Evolutionary conservation across 306 rosid species (phyloP).

Genomic region (Corylus avellana): DNA sequence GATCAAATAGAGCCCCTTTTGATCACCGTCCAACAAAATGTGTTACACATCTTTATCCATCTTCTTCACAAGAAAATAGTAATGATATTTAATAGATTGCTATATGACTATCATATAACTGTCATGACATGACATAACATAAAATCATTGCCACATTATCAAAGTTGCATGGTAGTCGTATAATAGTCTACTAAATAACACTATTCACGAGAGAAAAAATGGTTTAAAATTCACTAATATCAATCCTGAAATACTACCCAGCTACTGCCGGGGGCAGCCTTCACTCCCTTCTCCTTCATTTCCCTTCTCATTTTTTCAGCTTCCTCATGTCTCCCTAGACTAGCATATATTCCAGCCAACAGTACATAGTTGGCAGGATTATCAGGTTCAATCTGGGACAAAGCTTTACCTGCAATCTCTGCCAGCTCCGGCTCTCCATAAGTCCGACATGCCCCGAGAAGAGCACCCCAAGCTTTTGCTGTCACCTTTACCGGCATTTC

Average conservation of each 20-base stretch:
- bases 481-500: constrained; percentile 78
- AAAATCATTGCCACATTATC: too few relatives aligned
- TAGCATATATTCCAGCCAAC: constrained; percentile 59
- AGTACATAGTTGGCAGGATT: constrained; percentile 77
- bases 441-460: constrained; percentile 76
- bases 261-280: constrained; percentile 60
- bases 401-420: constrained; percentile 67
- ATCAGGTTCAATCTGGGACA: constrained; percentile 68
- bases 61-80: too few relatives aligned
- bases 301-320: constrained; percentile 53
- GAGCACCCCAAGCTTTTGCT: constrained; percentile 79
- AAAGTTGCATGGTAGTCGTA: too few relatives aligned
- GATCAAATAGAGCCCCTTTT: too few relatives aligned
- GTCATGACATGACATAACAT: too few relatives aligned
- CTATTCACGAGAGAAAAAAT: not conserved
- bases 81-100: too few relatives aligned
- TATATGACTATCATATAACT: too few relatives aligned
- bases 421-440: constrained; percentile 64
- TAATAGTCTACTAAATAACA: too few relatives aligned
- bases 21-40: too few relatives aligned
- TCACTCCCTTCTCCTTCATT: constrained; percentile 61
- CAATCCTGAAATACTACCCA: constrained; percentile 68
- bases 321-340: constrained; percentile 70
- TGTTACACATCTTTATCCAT: too few relatives aligned
- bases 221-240: not conserved